Evolutionary conservation across 768 basidiomycete species (phyloP).

Genomic region (Auriscalpium orientale): DNA sequence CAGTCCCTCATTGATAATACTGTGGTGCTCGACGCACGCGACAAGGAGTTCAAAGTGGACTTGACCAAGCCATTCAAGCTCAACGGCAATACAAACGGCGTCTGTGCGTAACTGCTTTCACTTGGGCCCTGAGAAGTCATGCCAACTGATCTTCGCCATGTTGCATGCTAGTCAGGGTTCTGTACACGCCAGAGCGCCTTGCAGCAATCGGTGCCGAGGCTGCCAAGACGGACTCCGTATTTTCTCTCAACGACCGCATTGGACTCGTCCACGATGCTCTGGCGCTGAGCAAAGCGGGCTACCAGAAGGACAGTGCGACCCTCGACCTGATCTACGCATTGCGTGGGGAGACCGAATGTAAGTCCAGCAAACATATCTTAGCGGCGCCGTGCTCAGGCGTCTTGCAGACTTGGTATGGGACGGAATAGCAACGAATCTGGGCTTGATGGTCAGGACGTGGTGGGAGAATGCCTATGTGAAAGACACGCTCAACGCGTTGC

Average conservation of each 20-base stretch:
- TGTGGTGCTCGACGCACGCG: constrained; percentile 59
- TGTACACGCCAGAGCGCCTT: constrained; percentile 77
- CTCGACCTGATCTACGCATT: constrained; percentile 67
- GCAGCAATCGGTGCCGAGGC: constrained; percentile 75
- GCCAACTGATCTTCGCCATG: neutral
- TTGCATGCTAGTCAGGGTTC: constrained; percentile 58
- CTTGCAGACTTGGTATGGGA: constrained; percentile 76
- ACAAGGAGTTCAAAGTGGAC: constrained; percentile 63
- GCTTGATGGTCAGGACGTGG: constrained; percentile 56
- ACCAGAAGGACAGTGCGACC: constrained; percentile 66
- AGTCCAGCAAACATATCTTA: constrained; percentile 17
- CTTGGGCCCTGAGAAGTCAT: neutral
- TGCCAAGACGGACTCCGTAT: constrained; percentile 51
- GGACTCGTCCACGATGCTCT: constrained; percentile 82
- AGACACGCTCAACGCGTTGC: constrained; percentile 51
- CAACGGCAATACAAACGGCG: constrained; percentile 82
- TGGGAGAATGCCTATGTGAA: constrained; percentile 66
- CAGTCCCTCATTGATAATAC: constrained; percentile 51
- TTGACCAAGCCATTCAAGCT: constrained; percentile 78
- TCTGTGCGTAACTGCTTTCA: constrained; percentile 50
- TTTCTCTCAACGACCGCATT: constrained; percentile 81
- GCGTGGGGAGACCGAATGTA: constrained; percentile 71
- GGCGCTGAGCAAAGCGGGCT: constrained; percentile 75
- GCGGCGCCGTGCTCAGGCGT: constrained; percentile 1
- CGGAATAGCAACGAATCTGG: constrained; percentile 52